Conservation (phyloP, 2,329 filamentous ascomycete genomes). For the Pestalotiopsis sp. region DNA sequence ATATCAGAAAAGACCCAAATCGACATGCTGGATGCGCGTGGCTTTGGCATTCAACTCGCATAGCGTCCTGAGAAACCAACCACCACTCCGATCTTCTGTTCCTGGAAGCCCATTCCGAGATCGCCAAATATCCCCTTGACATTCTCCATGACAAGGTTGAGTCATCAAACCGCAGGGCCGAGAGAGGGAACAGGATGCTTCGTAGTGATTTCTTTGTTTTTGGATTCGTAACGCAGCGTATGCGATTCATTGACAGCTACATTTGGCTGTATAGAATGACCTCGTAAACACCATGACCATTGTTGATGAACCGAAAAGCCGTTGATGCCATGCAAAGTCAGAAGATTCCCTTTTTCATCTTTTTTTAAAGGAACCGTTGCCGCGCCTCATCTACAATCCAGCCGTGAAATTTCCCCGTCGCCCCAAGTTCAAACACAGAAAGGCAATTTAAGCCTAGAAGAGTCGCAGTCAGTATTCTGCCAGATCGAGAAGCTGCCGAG, state of each 20-base stretch:
- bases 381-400: conserved; percentile 28
- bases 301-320: conserved; percentile 35
- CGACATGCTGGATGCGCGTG: not conserved
- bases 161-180: not conserved
- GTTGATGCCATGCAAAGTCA: conserved; percentile 39
- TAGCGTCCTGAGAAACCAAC: not conserved
- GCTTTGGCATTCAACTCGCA: not conserved
- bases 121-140: not conserved
- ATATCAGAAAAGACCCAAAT: not conserved
- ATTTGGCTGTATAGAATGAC: conserved; percentile 34
- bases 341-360: conserved; percentile 30
- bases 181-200: not conserved
- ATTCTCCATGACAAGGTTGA: not conserved
- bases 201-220: not conserved
- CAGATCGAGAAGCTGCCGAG: not conserved
- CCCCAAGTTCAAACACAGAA: conserved; percentile 11
- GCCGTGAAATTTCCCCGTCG: conserved; percentile 20
- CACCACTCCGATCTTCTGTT: not conserved
- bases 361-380: conserved; percentile 25
- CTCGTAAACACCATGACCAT: conserved; percentile 34
- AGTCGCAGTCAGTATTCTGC: not conserved
- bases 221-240: conserved; percentile 14
- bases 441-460: conserved; percentile 24
- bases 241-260: conserved; percentile 31
- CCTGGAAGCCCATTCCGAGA: not conserved